phyloP scores from a whole-genome alignment of 306 rosid genomes.

The Rosa lucieae region DNA sequence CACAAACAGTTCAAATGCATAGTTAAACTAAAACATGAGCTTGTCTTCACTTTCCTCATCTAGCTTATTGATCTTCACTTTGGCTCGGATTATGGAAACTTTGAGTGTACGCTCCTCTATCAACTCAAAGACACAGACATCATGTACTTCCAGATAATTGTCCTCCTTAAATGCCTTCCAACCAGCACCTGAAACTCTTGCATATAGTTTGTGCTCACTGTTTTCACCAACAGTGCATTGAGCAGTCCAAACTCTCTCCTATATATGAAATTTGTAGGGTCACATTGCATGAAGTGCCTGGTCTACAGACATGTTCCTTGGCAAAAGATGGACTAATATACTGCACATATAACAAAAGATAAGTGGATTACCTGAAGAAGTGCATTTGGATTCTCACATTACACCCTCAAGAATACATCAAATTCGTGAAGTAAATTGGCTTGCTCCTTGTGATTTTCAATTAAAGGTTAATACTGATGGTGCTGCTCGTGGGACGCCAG shows the following conservation, averaged over 20 bases:
- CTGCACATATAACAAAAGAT: not conserved
- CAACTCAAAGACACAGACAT: conserved; percentile 24
- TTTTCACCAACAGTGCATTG: not conserved
- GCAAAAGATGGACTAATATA: not conserved
- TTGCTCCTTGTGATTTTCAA: no score
- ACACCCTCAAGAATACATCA: no score
- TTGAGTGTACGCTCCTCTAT: not conserved
- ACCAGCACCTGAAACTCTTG: not conserved
- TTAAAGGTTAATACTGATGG: no score
- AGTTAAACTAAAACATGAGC: no score
- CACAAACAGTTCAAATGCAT: no score
- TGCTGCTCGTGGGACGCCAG: no score
- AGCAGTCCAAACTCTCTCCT: conserved; percentile 21
- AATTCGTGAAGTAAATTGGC: no score
- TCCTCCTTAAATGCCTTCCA: conserved; percentile 35
- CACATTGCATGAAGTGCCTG: not conserved
- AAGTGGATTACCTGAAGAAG: not conserved
- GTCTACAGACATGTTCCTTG: not conserved
- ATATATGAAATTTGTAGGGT: not conserved
- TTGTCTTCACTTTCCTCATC: no score
- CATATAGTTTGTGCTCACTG: not conserved
- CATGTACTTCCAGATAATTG: conserved; percentile 16
- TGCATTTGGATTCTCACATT: not conserved
- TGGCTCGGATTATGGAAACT: conserved; percentile 1
- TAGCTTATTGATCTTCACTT: not conserved